A percentile compares a stretch with the other conserved stretches of the same genome.
phyloP scores from a whole-genome alignment of 2,329 filamentous ascomycete species.

The Hypomyces rosellus region DNA sequence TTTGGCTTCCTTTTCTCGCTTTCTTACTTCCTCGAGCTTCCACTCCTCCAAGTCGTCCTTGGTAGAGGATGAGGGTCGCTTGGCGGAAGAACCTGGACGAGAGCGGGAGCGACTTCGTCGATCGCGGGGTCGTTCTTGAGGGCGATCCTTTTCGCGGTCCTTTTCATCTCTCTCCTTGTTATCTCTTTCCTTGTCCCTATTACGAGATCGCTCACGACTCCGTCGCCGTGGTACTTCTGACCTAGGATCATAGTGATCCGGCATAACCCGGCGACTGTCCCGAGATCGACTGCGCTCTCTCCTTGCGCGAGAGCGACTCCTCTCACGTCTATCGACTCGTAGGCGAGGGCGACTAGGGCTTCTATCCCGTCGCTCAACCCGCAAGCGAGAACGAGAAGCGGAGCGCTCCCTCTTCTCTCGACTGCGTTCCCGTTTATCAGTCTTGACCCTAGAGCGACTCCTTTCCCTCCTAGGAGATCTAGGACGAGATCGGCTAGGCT shows the following conservation, averaged over 20 bases:
- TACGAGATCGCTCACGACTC: conserved; percentile 22
- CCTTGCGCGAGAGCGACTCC: conserved; percentile 15
- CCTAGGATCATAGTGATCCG: conserved; percentile 17
- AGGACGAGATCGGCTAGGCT: conserved; percentile 32
- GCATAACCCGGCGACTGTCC: conserved; percentile 16
- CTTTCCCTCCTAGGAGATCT: conserved; percentile 30
- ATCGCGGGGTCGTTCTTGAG: conserved; percentile 21
- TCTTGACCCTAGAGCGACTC: conserved; percentile 30
- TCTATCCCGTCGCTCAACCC: conserved; percentile 24
- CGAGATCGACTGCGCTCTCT: conserved; percentile 18
- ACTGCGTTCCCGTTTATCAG: conserved; percentile 28
- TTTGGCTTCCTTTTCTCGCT: conserved; percentile 58
- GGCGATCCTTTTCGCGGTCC: conserved; percentile 15
- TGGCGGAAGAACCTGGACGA: conserved; percentile 28
- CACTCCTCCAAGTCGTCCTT: conserved; percentile 48
- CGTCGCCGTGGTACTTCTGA: conserved; percentile 17
- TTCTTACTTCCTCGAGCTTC: conserved; percentile 56
- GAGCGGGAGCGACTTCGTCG: conserved; percentile 41
- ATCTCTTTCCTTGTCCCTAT: conserved; percentile 17
- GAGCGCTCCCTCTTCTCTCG: conserved; percentile 24
- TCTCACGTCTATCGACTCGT: conserved; percentile 28
- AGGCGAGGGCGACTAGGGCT: conserved; percentile 26
- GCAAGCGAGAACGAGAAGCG: conserved; percentile 19
- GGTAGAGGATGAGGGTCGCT: conserved; percentile 33
- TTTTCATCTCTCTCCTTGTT: conserved; percentile 19